Evolutionary conservation across 306 rosid genomes (phyloP).

Genomic region (Betula pendula): DNA sequence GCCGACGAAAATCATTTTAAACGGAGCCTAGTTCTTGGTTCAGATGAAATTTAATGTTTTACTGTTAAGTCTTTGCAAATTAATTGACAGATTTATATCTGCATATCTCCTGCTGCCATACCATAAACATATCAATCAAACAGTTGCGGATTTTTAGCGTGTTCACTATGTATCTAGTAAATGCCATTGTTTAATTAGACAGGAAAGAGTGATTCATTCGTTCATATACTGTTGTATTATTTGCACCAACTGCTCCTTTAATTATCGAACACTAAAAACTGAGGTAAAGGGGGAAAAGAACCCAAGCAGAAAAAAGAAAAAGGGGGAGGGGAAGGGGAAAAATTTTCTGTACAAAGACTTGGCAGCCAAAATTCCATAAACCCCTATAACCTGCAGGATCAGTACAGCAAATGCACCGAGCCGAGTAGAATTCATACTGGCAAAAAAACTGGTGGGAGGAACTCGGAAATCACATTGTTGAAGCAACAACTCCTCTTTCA

Average conservation of each 20-base stretch:
- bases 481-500: constrained; percentile 26
- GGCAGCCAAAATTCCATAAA: constrained; percentile 62
- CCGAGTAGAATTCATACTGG: constrained; percentile 42
- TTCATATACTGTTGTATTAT: constrained; percentile 58
- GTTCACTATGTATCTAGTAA: neutral
- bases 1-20: too few species aligned
- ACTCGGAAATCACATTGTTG: constrained; percentile 27
- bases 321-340: neutral
- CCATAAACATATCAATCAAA: neutral
- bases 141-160: neutral
- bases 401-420: constrained; percentile 39
- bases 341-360: constrained; percentile 68
- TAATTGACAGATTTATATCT: too few species aligned
- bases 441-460: constrained; percentile 27
- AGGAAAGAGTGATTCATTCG: constrained; percentile 16
- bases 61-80: too few species aligned
- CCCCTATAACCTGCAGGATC: constrained; percentile 46
- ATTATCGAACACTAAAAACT: constrained; percentile 45
- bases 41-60: too few species aligned
- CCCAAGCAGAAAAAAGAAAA: constrained; percentile 9
- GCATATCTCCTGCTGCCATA: too few species aligned
- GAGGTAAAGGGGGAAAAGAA: constrained; percentile 27
- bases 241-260: constrained; percentile 54
- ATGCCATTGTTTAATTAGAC: constrained; percentile 12
- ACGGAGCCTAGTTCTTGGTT: too few species aligned